Percentiles rank a stretch among this genome's conserved stretches.
These are phyloP conservation scores for Pinus tabuliformis DNA, from an alignment of 75 land plant genomes.

Conservation along the genomic window DNA sequence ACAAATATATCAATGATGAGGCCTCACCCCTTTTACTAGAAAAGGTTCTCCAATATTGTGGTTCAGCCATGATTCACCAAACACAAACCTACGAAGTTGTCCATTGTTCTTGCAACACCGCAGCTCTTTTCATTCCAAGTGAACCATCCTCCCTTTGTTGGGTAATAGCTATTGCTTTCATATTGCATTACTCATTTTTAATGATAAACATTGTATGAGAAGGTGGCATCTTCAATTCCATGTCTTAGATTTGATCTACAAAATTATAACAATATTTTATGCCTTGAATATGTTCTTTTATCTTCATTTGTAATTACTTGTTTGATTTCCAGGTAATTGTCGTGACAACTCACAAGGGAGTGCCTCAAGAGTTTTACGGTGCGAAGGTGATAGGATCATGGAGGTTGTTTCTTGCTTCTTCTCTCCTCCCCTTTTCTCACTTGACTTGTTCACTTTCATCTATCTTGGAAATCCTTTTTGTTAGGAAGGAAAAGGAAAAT, in stretches of 20 bases:
- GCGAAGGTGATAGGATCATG: constrained; percentile 94
- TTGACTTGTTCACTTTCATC: too few relatives aligned
- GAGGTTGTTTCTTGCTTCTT: constrained; percentile 42
- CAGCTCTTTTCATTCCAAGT: too few relatives aligned
- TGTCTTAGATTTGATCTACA: background rate
- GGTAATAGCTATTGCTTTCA: too few relatives aligned
- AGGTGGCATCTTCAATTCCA: background rate
- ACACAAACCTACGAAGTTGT: too few relatives aligned
- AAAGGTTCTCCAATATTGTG: too few relatives aligned
- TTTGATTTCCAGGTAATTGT: constrained; percentile 74
- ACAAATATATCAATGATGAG: too few relatives aligned
- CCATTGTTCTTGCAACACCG: too few relatives aligned
- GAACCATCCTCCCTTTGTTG: too few relatives aligned
- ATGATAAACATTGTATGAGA: background rate
- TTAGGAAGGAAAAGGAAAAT: background rate
- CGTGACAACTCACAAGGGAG: constrained; percentile 98
- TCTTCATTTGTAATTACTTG: background rate
- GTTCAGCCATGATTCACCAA: too few relatives aligned
- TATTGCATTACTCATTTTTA: background rate
- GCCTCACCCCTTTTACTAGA: too few relatives aligned
- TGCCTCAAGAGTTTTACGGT: constrained; percentile 91
- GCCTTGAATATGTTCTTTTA: background rate
- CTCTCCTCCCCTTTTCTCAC: background rate
- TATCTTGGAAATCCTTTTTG: too few relatives aligned
- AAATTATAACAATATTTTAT: background rate